phyloP scores from a whole-genome alignment of 2,329 filamentous ascomycete genomes.

The Clonostachys byssicola region DNA sequence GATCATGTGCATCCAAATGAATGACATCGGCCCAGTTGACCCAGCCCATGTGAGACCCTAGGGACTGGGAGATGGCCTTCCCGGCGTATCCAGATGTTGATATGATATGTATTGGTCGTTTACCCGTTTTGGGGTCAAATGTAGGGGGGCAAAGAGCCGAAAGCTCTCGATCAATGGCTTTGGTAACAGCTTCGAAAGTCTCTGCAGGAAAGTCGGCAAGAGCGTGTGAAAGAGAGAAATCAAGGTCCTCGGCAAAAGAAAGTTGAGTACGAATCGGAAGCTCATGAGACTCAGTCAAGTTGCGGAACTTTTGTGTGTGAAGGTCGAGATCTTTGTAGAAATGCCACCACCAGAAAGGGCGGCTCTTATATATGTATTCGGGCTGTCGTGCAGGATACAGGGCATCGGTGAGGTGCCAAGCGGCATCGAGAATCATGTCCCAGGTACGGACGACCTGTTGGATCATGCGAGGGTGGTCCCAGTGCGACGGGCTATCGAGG shows the following conservation, averaged over 20 bases:
- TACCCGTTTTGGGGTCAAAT: constrained; percentile 23
- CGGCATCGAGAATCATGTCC: constrained; percentile 29
- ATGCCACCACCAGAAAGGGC: constrained; percentile 36
- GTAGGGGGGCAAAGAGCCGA: constrained; percentile 14
- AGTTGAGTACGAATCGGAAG: constrained; percentile 18
- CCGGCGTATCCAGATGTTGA: constrained; percentile 31
- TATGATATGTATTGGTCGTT: constrained; percentile 30
- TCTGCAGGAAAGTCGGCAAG: constrained; percentile 25
- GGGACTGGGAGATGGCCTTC: constrained; percentile 27
- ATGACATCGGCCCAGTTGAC: constrained; percentile 64
- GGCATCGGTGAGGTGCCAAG: constrained; percentile 26
- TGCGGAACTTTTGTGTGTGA: constrained; percentile 17
- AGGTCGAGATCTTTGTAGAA: constrained; percentile 26
- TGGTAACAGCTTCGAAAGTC: constrained; percentile 22
- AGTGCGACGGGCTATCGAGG: background rate
- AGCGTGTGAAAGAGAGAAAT: constrained; percentile 24
- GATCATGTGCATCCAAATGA: constrained; percentile 62
- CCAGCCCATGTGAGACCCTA: constrained; percentile 61
- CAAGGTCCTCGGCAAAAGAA: constrained; percentile 20
- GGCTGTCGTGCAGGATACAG: constrained; percentile 24
- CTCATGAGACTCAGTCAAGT: constrained; percentile 18
- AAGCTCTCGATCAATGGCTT: constrained; percentile 20
- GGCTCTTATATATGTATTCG: constrained; percentile 23
- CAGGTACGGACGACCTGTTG: constrained; percentile 13
- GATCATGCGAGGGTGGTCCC: constrained; percentile 5